phyloP scores from a whole-genome alignment of 768 basidiomycete genomes.

The Pleurotus sapidus region DNA sequence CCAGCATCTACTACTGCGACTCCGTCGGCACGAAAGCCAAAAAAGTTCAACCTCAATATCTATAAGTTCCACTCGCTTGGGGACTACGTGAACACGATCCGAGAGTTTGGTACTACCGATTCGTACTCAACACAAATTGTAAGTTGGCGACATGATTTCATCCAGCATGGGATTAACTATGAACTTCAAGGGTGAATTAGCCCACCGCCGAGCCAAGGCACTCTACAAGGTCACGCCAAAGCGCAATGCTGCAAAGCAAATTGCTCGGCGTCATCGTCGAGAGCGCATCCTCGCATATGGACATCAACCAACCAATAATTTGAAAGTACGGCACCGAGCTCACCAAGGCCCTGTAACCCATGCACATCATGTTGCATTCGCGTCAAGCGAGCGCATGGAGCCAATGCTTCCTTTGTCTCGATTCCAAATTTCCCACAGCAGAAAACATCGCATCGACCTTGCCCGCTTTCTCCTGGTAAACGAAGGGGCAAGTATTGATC shows the following conservation, averaged over 20 bases:
- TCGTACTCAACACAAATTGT: constrained; percentile 39
- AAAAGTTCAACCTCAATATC: constrained; percentile 25
- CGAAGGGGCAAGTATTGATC: constrained; percentile 5
- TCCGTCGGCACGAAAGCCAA: constrained; percentile 6
- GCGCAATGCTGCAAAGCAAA: constrained; percentile 17
- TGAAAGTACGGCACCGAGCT: not conserved
- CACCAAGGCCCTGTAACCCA: not conserved
- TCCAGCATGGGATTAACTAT: not conserved
- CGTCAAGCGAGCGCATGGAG: constrained; percentile 4
- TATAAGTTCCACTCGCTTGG: constrained; percentile 38
- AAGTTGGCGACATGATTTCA: too few species aligned
- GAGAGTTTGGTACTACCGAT: constrained; percentile 31
- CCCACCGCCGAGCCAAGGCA: constrained; percentile 31
- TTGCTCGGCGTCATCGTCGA: constrained; percentile 16
- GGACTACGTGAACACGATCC: constrained; percentile 29
- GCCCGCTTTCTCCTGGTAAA: constrained; percentile 10
- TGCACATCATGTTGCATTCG: not conserved
- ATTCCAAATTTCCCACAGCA: constrained; percentile 16
- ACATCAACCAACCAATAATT: not conserved
- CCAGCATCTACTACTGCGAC: not conserved
- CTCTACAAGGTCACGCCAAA: constrained; percentile 30
- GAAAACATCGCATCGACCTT: constrained; percentile 16
- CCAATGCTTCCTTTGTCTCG: constrained; percentile 3
- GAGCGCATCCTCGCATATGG: constrained; percentile 3
- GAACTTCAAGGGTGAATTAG: constrained; percentile 28